These are phyloP conservation scores for Monosporascus sp. DNA, from an alignment of 2,329 filamentous ascomycete species.

Conservation along the genomic window DNA sequence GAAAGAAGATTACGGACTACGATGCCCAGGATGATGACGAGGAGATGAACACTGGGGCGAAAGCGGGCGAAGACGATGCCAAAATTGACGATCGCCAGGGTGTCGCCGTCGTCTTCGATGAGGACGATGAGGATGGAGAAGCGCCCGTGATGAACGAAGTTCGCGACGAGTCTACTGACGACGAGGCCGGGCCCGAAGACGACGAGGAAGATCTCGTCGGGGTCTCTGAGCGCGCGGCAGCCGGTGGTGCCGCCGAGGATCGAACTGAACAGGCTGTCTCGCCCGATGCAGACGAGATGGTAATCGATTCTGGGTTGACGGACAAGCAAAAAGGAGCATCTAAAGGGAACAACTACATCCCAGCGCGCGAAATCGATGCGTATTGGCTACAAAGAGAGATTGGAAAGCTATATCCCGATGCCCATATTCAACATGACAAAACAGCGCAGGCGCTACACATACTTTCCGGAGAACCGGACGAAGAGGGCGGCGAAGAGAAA, in stretches of 20 bases:
- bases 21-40: slow-evolving; percentile 95
- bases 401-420: slow-evolving; percentile 80
- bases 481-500: slow-evolving; percentile 72
- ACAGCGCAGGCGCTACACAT: slow-evolving; percentile 79
- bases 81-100: slow-evolving; percentile 93
- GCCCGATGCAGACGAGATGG: slow-evolving; percentile 68
- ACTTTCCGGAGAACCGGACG: slow-evolving; percentile 68
- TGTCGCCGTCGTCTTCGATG: slow-evolving; percentile 95
- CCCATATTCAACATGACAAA: slow-evolving; percentile 90
- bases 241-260: slow-evolving; percentile 43
- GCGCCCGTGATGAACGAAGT: slow-evolving; percentile 78
- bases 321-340: slow-evolving; percentile 41
- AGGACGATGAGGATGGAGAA: slow-evolving; percentile 81
- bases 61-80: slow-evolving; percentile 58
- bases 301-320: slow-evolving; percentile 66
- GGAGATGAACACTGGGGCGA: slow-evolving; percentile 67
- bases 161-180: slow-evolving; percentile 79
- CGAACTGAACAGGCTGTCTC: slow-evolving; percentile 43
- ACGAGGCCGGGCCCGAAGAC: slow-evolving; percentile 64
- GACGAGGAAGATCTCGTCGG: slow-evolving; percentile 52
- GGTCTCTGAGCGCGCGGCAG: slow-evolving; percentile 46
- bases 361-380: slow-evolving; percentile 88
- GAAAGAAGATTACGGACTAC: slow-evolving; percentile 99
- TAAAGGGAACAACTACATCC: slow-evolving; percentile 59
- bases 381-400: slow-evolving; percentile 97